Evolutionary conservation across 2,329 filamentous ascomycete species (phyloP).

Genomic region (Graphium sp.): DNA sequence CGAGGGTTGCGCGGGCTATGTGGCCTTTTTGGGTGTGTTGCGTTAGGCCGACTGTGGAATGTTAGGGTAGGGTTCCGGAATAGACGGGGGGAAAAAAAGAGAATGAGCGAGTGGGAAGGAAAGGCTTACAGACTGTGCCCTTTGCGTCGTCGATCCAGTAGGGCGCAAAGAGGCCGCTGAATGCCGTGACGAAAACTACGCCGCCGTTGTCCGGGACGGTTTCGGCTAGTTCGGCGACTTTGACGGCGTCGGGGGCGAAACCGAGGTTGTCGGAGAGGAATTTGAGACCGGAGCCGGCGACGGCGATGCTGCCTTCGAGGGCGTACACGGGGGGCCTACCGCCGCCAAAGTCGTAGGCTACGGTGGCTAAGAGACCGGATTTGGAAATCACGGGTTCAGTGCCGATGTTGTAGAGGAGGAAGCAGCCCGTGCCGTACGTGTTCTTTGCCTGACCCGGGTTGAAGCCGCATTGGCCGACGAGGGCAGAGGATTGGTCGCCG

Average conservation of each 20-base stretch:
- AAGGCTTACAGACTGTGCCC: constrained; percentile 56
- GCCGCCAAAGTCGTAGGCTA: constrained; percentile 66
- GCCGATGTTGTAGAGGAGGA: constrained; percentile 79
- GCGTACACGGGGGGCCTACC: constrained; percentile 52
- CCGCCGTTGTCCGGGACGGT: constrained; percentile 58
- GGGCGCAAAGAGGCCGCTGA: constrained; percentile 78
- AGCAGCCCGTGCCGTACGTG: constrained; percentile 82
- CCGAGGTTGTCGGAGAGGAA: constrained; percentile 51
- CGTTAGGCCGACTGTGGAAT: constrained; percentile 52
- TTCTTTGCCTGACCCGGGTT: constrained; percentile 72
- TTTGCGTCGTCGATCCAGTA: constrained; percentile 93
- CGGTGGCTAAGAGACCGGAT: constrained; percentile 69
- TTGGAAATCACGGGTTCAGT: constrained; percentile 71
- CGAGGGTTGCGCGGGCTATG: constrained; percentile 75
- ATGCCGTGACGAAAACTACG: constrained; percentile 76
- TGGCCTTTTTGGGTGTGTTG: constrained; percentile 75
- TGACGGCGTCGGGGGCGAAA: constrained; percentile 32
- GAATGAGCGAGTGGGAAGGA: too few relatives aligned
- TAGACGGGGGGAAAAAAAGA: background rate
- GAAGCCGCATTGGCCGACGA: constrained; percentile 79
- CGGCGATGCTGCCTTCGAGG: constrained; percentile 69
- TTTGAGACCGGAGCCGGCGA: constrained; percentile 66
- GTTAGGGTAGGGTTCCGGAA: constrained; percentile 1
- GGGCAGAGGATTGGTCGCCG: constrained; percentile 72
- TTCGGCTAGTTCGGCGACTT: constrained; percentile 32